Conservation (phyloP, 208 protist species). For the Blechomonas ayalai region DNA sequence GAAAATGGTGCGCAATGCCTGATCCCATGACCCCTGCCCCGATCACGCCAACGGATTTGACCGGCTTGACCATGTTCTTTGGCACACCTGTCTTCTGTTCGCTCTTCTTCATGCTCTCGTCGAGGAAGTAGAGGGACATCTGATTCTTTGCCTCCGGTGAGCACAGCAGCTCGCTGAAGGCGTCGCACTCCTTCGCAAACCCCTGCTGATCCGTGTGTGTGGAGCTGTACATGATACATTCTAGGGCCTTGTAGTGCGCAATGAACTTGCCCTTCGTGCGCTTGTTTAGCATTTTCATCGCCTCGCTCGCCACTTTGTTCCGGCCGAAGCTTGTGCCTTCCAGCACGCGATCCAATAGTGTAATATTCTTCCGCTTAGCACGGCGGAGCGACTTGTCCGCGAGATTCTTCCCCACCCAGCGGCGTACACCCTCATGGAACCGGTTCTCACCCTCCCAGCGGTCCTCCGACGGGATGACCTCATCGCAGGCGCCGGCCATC, state of each 20-base stretch:
- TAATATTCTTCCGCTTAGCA: constrained; percentile 36
- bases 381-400: constrained; percentile 44
- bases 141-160: constrained; percentile 86
- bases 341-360: constrained; percentile 39
- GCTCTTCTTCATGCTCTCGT: constrained; percentile 86
- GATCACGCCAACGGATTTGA: constrained; percentile 59
- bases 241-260: constrained; percentile 89
- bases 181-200: constrained; percentile 54
- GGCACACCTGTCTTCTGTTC: constrained; percentile 65
- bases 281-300: constrained; percentile 77
- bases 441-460: constrained; percentile 58
- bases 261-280: constrained; percentile 91
- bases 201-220: constrained; percentile 45
- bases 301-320: constrained; percentile 34
- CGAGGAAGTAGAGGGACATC: constrained; percentile 88
- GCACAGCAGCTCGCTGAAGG: constrained; percentile 72
- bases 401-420: constrained; percentile 42
- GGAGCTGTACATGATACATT: constrained; percentile 74
- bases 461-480: constrained; percentile 37
- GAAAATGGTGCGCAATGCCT: constrained; percentile 83
- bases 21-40: constrained; percentile 82
- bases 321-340: constrained; percentile 56
- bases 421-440: constrained; percentile 61
- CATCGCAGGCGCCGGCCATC: constrained; percentile 57
- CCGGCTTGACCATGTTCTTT: constrained; percentile 40